Conservation (phyloP, 495 filamentous ascomycete species). For the Geopyxis carbonaria region DNA sequence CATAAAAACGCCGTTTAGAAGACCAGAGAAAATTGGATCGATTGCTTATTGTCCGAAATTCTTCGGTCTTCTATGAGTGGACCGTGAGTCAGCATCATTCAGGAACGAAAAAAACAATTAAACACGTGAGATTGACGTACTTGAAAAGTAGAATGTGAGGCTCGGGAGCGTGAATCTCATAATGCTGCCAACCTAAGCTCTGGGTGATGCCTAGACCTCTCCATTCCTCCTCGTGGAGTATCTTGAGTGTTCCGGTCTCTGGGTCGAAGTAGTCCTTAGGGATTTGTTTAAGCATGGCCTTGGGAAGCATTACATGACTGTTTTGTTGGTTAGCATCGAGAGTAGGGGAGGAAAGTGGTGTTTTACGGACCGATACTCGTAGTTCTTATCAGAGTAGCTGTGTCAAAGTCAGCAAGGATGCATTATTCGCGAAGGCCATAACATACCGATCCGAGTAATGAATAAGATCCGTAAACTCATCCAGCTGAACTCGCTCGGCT, state of each 20-base stretch:
- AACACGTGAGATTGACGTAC: conserved; percentile 35
- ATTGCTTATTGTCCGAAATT: conserved; percentile 15
- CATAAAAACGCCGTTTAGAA: conserved; percentile 5
- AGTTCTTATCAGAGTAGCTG: conserved; percentile 25
- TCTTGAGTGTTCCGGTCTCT: conserved; percentile 77
- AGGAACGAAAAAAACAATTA: not conserved
- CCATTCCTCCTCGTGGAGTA: conserved; percentile 98
- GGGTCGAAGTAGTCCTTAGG: conserved; percentile 89
- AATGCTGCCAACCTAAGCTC: conserved; percentile 98
- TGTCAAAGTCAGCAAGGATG: not conserved
- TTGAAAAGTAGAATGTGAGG: conserved; percentile 97
- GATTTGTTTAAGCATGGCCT: conserved; percentile 93
- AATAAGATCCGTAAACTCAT: conserved; percentile 81
- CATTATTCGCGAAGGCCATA: not conserved
- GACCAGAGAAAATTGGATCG: not conserved
- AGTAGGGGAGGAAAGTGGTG: conserved; percentile 1
- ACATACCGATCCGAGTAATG: conserved; percentile 85
- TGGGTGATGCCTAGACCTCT: conserved; percentile 84
- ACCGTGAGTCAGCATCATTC: not conserved
- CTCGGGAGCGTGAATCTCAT: conserved; percentile 96
- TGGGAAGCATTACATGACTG: conserved; percentile 91
- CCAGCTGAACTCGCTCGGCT: conserved; percentile 58
- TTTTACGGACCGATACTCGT: conserved; percentile 21
- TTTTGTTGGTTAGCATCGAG: conserved; percentile 34
- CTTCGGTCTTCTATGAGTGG: conserved; percentile 21